Conservation (phyloP, 768 basidiomycete genomes). For the Boletus vermiculosoides region DNA sequence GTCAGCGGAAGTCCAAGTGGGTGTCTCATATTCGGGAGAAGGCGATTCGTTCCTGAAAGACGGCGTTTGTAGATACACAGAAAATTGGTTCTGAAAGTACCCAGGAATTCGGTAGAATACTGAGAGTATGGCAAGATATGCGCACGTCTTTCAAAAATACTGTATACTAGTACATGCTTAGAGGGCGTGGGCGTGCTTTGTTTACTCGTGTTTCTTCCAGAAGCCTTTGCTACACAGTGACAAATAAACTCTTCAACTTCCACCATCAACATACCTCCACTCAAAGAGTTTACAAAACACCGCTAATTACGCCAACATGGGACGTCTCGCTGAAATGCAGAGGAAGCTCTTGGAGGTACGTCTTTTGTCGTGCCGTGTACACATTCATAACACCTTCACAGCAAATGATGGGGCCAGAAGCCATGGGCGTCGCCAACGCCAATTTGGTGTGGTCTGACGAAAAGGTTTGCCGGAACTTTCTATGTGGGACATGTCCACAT, state of each 20-base stretch:
- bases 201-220: slow-evolving; percentile 28
- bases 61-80: neutral
- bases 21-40: neutral
- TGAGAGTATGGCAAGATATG: neutral
- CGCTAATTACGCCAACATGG: slow-evolving; percentile 55
- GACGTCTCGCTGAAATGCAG: slow-evolving; percentile 95
- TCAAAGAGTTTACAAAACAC: neutral
- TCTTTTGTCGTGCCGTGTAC: slow-evolving; percentile 32
- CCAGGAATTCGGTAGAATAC: neutral
- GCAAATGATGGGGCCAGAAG: slow-evolving; percentile 99
- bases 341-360: slow-evolving; percentile 80
- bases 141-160: neutral
- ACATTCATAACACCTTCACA: slow-evolving; percentile 31
- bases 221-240: slow-evolving; percentile 27
- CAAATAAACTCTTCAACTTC: slow-evolving; percentile 27
- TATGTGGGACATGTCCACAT: slow-evolving; percentile 99
- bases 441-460: slow-evolving; percentile 94
- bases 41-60: neutral
- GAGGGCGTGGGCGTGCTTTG: slow-evolving; percentile 11
- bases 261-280: neutral
- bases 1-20: slow-evolving; percentile 17
- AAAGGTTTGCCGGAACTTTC: slow-evolving; percentile 97
- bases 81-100: neutral
- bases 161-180: neutral
- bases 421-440: slow-evolving; percentile 93